phyloP scores from a whole-genome alignment of 2,329 filamentous ascomycete species.

The Pseudogymnoascus sp. region DNA sequence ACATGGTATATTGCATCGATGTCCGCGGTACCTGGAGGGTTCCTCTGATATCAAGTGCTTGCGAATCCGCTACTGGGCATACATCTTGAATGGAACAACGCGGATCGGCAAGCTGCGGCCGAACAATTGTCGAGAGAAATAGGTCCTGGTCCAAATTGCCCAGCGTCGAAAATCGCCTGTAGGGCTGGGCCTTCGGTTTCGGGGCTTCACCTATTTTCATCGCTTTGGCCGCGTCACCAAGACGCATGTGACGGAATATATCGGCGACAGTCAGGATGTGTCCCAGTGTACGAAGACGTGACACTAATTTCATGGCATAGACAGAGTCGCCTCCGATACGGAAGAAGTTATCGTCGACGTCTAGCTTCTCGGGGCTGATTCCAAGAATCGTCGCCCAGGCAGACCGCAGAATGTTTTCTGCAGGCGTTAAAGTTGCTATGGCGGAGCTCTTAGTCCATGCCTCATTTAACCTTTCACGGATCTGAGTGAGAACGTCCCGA shows the following conservation, averaged over 20 bases:
- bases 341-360: constrained; percentile 33
- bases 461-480: constrained; percentile 22
- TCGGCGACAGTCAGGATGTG: constrained; percentile 34
- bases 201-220: constrained; percentile 25
- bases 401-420: constrained; percentile 29
- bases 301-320: constrained; percentile 37
- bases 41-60: constrained; percentile 34
- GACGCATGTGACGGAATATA: constrained; percentile 31
- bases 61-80: constrained; percentile 31
- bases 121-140: constrained; percentile 30
- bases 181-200: constrained; percentile 19
- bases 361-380: constrained; percentile 24
- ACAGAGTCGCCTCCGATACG: constrained; percentile 31
- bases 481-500: constrained; percentile 16
- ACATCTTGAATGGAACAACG: constrained; percentile 32
- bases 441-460: constrained; percentile 28
- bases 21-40: constrained; percentile 29
- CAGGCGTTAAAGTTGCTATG: constrained; percentile 26
- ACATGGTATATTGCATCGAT: constrained; percentile 32
- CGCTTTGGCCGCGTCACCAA: constrained; percentile 21
- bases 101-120: constrained; percentile 29
- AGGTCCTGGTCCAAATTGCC: constrained; percentile 23
- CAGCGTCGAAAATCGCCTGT: constrained; percentile 31
- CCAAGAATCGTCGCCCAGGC: constrained; percentile 26
- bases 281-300: constrained; percentile 22